A percentile compares a stretch with the other conserved stretches of the same genome.
phyloP scores from a whole-genome alignment of 129 eudicot genomes.

The Centaurea solstitialis region DNA sequence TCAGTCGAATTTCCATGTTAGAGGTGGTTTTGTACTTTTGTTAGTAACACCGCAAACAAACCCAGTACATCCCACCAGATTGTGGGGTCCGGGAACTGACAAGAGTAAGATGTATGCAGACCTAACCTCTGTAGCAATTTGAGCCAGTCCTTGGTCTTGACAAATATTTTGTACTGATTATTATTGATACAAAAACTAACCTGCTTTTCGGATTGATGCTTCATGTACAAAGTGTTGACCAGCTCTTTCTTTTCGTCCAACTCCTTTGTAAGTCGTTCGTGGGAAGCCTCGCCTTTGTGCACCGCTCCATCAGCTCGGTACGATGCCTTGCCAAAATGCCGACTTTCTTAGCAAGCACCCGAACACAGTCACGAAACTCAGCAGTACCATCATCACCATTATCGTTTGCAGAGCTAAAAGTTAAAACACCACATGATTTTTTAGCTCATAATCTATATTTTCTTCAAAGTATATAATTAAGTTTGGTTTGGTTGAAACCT shows the following conservation, averaged over 20 bases:
- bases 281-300: conserved; percentile 66
- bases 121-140: too few species aligned
- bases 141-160: too few species aligned
- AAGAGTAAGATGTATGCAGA: too few species aligned
- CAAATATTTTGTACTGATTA: background rate
- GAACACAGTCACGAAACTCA: conserved; percentile 77
- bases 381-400: conserved; percentile 68
- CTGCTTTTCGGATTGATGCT: conserved; percentile 92
- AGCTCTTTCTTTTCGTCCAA: conserved; percentile 75
- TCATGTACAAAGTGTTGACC: conserved; percentile 64
- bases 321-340: conserved; percentile 63
- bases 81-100: too few species aligned
- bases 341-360: conserved; percentile 74
- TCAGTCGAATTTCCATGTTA: background rate
- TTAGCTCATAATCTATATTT: background rate
- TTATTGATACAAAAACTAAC: conserved; percentile 28
- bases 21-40: too few species aligned
- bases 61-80: too few species aligned
- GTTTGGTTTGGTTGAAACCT: background rate
- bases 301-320: conserved; percentile 68
- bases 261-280: conserved; percentile 61
- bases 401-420: conserved; percentile 56
- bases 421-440: background rate
- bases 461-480: too few species aligned
- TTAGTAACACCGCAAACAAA: too few species aligned